phyloP scores from a whole-genome alignment of 768 basidiomycete genomes.

The Boletellus ananiceps region DNA sequence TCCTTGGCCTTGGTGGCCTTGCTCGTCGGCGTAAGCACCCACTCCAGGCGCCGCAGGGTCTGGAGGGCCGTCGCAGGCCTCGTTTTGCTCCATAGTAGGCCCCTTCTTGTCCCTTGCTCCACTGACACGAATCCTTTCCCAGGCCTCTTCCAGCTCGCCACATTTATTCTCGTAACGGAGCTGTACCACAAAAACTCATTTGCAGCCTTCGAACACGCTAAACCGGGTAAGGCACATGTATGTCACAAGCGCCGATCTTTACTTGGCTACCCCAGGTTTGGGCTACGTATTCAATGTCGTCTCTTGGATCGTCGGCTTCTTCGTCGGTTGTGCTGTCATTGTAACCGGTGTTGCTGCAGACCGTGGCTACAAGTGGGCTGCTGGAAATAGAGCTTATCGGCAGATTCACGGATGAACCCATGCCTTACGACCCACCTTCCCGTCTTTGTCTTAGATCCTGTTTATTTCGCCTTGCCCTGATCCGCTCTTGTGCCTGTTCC shows the following conservation, averaged over 20 bases:
- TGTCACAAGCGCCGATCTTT: not conserved
- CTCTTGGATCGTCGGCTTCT: slow-evolving; percentile 56
- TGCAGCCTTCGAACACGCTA: slow-evolving; percentile 52
- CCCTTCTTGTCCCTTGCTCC: not conserved
- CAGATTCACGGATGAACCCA: slow-evolving; percentile 20
- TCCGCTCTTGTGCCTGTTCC: not conserved
- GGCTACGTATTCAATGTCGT: slow-evolving; percentile 56
- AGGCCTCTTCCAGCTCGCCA: slow-evolving; percentile 58
- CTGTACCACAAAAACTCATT: slow-evolving; percentile 45
- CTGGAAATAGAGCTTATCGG: slow-evolving; percentile 65
- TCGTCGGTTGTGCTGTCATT: slow-evolving; percentile 51
- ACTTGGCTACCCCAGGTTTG: slow-evolving; percentile 39
- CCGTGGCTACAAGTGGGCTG: slow-evolving; percentile 60
- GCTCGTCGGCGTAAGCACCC: slow-evolving; percentile 65
- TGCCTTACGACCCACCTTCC: not conserved
- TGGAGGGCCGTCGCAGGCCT: slow-evolving; percentile 72
- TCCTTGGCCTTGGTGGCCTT: slow-evolving; percentile 54
- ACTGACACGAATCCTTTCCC: not conserved
- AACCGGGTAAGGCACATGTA: slow-evolving; percentile 44
- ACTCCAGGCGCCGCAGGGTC: slow-evolving; percentile 66
- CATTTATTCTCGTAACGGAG: slow-evolving; percentile 63
- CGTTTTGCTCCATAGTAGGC: slow-evolving; percentile 54
- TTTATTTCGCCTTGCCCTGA: not conserved
- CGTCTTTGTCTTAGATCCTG: not conserved
- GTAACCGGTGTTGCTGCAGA: slow-evolving; percentile 55